Evolutionary conservation across 441 rosid species (phyloP).

Genomic region (Erysimum pusillum): DNA sequence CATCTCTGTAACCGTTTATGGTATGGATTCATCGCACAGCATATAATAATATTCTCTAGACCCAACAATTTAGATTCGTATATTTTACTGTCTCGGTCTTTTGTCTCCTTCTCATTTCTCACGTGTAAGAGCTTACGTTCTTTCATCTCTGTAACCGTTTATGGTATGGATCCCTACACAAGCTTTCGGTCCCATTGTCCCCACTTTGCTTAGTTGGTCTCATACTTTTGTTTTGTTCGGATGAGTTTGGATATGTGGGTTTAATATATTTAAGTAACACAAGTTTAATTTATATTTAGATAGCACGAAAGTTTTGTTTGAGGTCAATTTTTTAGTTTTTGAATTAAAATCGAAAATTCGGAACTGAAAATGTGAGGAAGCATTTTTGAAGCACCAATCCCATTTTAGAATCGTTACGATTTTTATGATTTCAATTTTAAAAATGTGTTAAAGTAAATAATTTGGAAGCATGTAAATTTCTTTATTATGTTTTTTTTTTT

Average conservation of each 20-base stretch:
- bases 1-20: constrained; percentile 32
- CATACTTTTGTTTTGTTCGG: not conserved
- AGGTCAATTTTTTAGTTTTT: too few species aligned
- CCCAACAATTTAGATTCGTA: constrained; percentile 33
- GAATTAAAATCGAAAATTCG: too few species aligned
- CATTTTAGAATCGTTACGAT: too few species aligned
- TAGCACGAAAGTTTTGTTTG: too few species aligned
- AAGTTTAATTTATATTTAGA: not conserved
- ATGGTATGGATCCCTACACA: constrained; percentile 39
- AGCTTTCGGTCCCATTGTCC: constrained; percentile 32
- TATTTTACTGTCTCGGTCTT: constrained; percentile 10
- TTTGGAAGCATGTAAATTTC: too few species aligned
- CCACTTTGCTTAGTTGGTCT: constrained; percentile 30
- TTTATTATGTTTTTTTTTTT: too few species aligned
- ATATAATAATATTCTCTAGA: constrained; percentile 22
- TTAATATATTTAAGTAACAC: not conserved
- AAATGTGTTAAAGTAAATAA: too few species aligned
- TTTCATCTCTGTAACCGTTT: constrained; percentile 33
- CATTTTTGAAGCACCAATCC: too few species aligned
- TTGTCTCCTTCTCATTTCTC: constrained; percentile 41
- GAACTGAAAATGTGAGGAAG: too few species aligned
- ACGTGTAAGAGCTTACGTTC: constrained; percentile 41
- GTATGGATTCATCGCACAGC: constrained; percentile 29
- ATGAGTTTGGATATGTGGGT: not conserved
- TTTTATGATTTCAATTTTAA: too few species aligned